Conservation (phyloP, 345 rosid species). For the Acer negundo region DNA sequence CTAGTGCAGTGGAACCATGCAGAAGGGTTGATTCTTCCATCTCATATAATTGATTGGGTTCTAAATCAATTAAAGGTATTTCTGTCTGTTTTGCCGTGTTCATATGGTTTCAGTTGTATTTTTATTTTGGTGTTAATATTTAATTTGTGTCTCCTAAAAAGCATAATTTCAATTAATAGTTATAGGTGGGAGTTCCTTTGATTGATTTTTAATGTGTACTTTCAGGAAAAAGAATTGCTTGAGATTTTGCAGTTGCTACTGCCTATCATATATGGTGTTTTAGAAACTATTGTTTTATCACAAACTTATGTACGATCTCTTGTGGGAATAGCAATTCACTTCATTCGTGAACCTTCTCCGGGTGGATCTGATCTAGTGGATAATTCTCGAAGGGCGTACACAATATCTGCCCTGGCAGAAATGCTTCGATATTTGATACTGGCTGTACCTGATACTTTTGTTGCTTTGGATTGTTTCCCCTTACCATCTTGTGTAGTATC, state of each 20-base stretch:
- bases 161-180: neutral
- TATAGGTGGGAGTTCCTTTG: neutral
- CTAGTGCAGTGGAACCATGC: slow-evolving; percentile 93
- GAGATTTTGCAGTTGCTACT: slow-evolving; percentile 86
- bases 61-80: slow-evolving; percentile 82
- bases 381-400: slow-evolving; percentile 94
- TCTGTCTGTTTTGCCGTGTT: slow-evolving; percentile 3
- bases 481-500: slow-evolving; percentile 77
- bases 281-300: slow-evolving; percentile 82
- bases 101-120: neutral
- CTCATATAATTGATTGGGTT: slow-evolving; percentile 92
- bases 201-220: slow-evolving; percentile 29
- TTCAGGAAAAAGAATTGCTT: slow-evolving; percentile 81
- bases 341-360: slow-evolving; percentile 83
- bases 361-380: slow-evolving; percentile 94
- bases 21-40: slow-evolving; percentile 91
- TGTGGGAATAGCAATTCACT: slow-evolving; percentile 74
- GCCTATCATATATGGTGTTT: slow-evolving; percentile 81
- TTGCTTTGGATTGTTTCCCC: slow-evolving; percentile 93
- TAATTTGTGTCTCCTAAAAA: neutral
- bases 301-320: slow-evolving; percentile 85
- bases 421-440: slow-evolving; percentile 88
- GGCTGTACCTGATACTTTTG: slow-evolving; percentile 95
- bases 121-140: neutral
- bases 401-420: slow-evolving; percentile 83